phyloP scores from a whole-genome alignment of 352 stramenopile species.

The Poterioochromonas sp. region DNA sequence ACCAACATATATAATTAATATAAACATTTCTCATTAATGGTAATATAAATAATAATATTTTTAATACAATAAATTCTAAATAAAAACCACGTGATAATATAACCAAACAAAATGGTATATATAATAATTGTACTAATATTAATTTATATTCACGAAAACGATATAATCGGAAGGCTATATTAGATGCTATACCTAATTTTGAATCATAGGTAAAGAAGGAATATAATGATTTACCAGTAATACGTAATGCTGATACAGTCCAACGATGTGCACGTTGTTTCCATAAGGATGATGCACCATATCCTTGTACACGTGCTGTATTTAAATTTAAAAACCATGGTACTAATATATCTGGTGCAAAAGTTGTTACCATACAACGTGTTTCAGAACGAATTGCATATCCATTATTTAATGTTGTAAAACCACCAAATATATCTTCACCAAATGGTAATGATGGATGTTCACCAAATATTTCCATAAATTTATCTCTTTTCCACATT shows the following conservation, averaged over 20 bases:
- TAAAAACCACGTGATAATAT: not conserved
- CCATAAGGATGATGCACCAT: not conserved
- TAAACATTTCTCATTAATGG: not conserved
- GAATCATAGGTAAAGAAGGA: not conserved
- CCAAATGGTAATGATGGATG: constrained; percentile 15
- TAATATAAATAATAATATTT: not conserved
- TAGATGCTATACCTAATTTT: not conserved
- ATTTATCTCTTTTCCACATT: constrained; percentile 6
- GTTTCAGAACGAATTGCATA: not conserved
- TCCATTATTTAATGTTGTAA: not conserved
- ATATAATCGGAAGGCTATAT: not conserved
- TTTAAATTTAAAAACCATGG: not conserved
- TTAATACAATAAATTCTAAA: not conserved
- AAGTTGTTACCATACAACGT: not conserved
- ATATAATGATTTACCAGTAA: not conserved
- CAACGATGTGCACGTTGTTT: not conserved
- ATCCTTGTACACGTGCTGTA: not conserved
- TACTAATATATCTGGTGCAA: not conserved
- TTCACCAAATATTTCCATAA: not conserved
- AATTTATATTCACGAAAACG: constrained; percentile 12
- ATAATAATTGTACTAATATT: constrained; percentile 2
- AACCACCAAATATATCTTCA: constrained; percentile 17
- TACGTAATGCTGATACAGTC: not conserved
- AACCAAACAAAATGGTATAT: not conserved
- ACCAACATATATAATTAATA: constrained; percentile 13